phyloP scores from a whole-genome alignment of 2,329 filamentous ascomycete genomes.

The Ceratocystis eucalypticola region DNA sequence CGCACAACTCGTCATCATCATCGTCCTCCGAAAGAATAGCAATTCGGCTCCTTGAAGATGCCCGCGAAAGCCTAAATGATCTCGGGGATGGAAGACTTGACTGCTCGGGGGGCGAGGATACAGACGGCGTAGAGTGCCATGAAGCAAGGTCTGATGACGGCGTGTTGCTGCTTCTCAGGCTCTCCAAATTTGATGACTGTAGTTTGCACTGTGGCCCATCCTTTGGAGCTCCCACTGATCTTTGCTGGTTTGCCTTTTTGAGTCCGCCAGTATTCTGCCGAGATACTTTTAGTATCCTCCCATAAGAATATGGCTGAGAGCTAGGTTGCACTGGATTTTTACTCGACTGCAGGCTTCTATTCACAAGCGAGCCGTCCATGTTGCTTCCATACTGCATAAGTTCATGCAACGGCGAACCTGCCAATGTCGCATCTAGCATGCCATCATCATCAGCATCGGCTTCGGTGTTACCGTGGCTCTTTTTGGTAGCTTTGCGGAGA shows the following conservation, averaged over 20 bases:
- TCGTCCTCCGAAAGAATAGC: conserved; percentile 5
- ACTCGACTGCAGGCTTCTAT: background rate
- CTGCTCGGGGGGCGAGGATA: background rate
- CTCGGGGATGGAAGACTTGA: background rate
- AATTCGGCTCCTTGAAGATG: background rate
- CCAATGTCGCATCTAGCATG: conserved; percentile 5
- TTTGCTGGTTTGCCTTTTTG: too few relatives aligned
- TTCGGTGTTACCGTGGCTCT: background rate
- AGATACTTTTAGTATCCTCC: background rate
- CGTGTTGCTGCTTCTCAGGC: background rate
- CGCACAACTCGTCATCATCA: conserved; percentile 40
- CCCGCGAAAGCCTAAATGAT: background rate
- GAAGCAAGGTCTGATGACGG: background rate
- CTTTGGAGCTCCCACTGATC: too few relatives aligned
- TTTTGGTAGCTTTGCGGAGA: conserved; percentile 5
- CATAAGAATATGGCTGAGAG: background rate
- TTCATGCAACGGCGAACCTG: background rate
- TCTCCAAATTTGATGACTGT: background rate
- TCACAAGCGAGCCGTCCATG: background rate
- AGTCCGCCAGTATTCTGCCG: too few relatives aligned
- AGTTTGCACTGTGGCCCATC: background rate
- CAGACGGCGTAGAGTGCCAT: background rate
- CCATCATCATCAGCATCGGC: conserved; percentile 24
- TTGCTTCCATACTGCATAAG: background rate
- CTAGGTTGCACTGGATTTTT: background rate